A percentile compares a stretch with the other conserved stretches of the same genome.
These are phyloP conservation scores for Penicillium sp. DNA, from an alignment of 2,329 filamentous ascomycete genomes.

Conservation along the genomic window DNA sequence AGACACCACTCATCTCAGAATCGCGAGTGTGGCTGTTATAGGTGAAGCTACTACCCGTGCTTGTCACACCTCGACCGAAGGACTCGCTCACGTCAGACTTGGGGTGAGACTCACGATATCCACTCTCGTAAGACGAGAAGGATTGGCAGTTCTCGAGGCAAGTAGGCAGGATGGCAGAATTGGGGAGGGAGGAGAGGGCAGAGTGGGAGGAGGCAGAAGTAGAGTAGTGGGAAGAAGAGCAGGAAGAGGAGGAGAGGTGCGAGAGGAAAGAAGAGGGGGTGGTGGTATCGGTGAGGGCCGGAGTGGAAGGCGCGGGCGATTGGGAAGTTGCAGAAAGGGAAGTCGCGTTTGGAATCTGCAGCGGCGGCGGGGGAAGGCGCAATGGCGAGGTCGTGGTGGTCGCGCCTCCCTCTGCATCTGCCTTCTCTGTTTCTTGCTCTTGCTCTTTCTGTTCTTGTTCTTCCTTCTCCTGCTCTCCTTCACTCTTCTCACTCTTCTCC, in stretches of 20 bases:
- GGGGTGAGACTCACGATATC: constrained; percentile 42
- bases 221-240: constrained; percentile 35
- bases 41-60: constrained; percentile 76
- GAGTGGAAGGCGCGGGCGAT: constrained; percentile 31
- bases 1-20: constrained; percentile 79
- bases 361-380: constrained; percentile 51
- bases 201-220: constrained; percentile 31
- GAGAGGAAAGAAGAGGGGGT: constrained; percentile 48
- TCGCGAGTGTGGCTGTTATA: constrained; percentile 73
- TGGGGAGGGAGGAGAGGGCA: constrained; percentile 33
- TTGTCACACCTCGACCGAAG: constrained; percentile 71
- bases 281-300: constrained; percentile 41
- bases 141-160: constrained; percentile 30
- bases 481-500: constrained; percentile 2
- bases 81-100: constrained; percentile 37
- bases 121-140: constrained; percentile 34
- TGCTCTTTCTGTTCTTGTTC: background rate
- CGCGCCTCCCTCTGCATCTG: background rate
- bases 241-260: background rate
- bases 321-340: constrained; percentile 17
- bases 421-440: background rate
- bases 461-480: constrained; percentile 27
- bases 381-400: constrained; percentile 19
- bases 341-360: constrained; percentile 47
- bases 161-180: constrained; percentile 31